These are phyloP conservation scores for Fusarium albidum DNA, from an alignment of 2,329 filamentous ascomycete genomes.

Conservation along the genomic window DNA sequence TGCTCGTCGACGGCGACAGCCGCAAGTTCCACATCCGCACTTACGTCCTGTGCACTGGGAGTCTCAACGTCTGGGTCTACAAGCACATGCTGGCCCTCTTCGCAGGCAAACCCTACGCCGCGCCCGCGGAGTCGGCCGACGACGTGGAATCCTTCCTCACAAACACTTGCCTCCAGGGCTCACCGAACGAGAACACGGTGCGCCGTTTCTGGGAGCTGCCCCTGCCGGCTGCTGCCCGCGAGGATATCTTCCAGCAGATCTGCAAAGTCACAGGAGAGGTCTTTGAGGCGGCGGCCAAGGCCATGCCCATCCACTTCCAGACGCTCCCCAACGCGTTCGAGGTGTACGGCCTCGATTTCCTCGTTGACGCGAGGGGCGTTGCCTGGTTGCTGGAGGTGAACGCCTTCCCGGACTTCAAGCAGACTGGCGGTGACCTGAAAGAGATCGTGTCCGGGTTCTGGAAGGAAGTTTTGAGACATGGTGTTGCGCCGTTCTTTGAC, in stretches of 20 bases:
- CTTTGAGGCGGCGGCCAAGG: constrained; percentile 86
- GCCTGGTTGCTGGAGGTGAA: constrained; percentile 91
- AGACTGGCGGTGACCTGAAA: constrained; percentile 85
- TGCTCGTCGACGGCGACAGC: constrained; percentile 69
- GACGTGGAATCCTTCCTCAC: constrained; percentile 82
- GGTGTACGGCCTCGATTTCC: constrained; percentile 88
- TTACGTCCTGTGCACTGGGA: constrained; percentile 85
- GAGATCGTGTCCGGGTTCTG: constrained; percentile 80
- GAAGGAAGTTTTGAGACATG: constrained; percentile 73
- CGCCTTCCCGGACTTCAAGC: constrained; percentile 94
- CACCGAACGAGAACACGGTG: constrained; percentile 68
- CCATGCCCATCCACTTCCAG: constrained; percentile 92
- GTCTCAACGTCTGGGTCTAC: constrained; percentile 86
- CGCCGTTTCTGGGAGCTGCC: constrained; percentile 76
- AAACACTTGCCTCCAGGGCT: constrained; percentile 90
- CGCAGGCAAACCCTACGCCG: constrained; percentile 74
- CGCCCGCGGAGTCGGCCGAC: constrained; percentile 64
- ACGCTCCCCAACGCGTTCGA: constrained; percentile 89
- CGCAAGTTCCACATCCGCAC: constrained; percentile 95
- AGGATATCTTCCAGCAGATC: constrained; percentile 76
- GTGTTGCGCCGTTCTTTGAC: constrained; percentile 73
- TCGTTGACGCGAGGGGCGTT: constrained; percentile 72
- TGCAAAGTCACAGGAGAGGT: constrained; percentile 75
- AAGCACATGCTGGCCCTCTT: constrained; percentile 92
- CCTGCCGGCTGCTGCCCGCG: constrained; percentile 61